These are phyloP conservation scores for Prunus armeniaca DNA, from an alignment of 306 rosid species.

Conservation along the genomic window DNA sequence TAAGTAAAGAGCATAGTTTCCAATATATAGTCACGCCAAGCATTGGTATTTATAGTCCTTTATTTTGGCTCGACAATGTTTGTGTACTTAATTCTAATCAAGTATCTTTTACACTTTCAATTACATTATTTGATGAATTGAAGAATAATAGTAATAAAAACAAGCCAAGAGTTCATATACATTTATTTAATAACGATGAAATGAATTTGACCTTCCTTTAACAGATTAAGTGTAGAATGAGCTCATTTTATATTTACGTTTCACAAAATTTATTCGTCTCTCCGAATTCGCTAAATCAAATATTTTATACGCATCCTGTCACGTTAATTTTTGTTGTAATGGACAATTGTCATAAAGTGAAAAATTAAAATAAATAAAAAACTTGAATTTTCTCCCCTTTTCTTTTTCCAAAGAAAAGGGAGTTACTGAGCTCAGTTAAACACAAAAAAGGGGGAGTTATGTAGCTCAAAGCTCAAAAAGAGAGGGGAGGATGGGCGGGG, in stretches of 20 bases:
- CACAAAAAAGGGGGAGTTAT: background rate
- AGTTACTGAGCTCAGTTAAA: background rate
- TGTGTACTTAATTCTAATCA: background rate
- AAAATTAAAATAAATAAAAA: background rate
- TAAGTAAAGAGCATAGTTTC: no score
- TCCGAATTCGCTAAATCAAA: no score
- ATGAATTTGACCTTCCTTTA: no score
- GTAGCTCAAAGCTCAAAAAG: background rate
- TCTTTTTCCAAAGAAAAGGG: background rate
- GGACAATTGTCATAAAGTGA: background rate
- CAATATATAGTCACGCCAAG: no score
- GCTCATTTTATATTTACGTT: no score
- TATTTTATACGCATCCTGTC: background rate
- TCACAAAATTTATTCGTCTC: no score
- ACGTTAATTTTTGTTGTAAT: background rate
- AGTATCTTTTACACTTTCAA: background rate
- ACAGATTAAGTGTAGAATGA: no score
- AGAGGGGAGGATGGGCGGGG: background rate
- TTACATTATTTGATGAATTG: background rate
- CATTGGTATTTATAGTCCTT: background rate
- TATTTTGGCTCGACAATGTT: background rate
- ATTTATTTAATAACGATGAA: no score
- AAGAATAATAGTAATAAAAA: background rate
- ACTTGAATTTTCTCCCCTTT: background rate
- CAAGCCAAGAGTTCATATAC: no score